Base-by-base conservation (phyloP, 2,329 filamentous ascomycete genomes). In the Aspergillus flavus region DNA sequence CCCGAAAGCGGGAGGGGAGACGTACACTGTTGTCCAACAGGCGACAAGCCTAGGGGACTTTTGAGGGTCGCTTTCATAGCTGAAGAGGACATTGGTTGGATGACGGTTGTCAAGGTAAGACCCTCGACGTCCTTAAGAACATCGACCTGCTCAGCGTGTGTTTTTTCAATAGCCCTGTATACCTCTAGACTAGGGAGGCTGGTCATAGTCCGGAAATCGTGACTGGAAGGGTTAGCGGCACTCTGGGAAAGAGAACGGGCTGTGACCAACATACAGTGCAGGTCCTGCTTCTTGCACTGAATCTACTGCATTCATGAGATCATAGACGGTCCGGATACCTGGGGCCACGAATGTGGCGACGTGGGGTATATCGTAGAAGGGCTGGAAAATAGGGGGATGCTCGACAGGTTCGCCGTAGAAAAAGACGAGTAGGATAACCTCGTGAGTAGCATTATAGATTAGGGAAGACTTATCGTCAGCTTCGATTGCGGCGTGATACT, bases 141-240 rank as follows among this genome's bases (percentile, higher is more conserved):
- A 11, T 63, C 58, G 5, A 57, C 34, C 21, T 66, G 63, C 46
- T 63, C 46, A 9, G 59, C 32, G 19, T 61, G 62, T 16, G 59
- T 34, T 59, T 43, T 34, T 45, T 63, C 48, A 21, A 57, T 54
- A n/a, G 65, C 65, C 11, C 60, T 50, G 36, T 65, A 66, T 26
- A 65, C 60, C 1, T 61, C 53, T n/a, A 65, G 28, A 26, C 54
- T 41, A 41, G 43, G 63, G 5, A 53, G 52, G 58, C 60, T 46
- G 43, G 43, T 58, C 62, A 66, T 67, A 11, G 61, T 64, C 46
- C 66, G 59, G 55, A 67, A 61, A 21, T 68, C 63, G 39, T 68
- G 66, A 45, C 66, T 68, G n/a, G 34, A 28, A 39, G 6, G 14
- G 30, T 26, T 34, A 41, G 39, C 39, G 16, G 39, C 12, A 41